Evolutionary conservation across 2,329 filamentous ascomycete genomes (phyloP).

Genomic region (Neobulgaria alba): DNA sequence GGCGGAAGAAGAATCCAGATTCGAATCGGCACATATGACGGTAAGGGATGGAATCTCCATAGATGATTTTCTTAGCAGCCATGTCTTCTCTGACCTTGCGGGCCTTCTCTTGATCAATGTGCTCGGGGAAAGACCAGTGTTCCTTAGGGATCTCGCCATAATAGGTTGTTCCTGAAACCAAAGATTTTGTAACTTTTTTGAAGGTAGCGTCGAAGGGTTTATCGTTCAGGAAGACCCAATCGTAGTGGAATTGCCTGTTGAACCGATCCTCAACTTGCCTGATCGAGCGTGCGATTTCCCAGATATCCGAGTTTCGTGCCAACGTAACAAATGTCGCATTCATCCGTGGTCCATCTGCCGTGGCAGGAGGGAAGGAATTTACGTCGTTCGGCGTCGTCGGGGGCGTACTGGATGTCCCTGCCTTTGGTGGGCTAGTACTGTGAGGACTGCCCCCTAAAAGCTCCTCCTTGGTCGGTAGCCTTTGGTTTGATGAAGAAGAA

Average conservation of each 20-base stretch:
- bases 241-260: slow-evolving; percentile 93
- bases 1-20: slow-evolving; percentile 98
- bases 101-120: slow-evolving; percentile 93
- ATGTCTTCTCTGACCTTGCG: slow-evolving; percentile 88
- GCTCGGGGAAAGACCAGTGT: slow-evolving; percentile 95
- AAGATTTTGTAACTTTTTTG: slow-evolving; percentile 79
- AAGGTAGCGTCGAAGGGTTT: slow-evolving; percentile 88
- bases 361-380: slow-evolving; percentile 32
- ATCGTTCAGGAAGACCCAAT: slow-evolving; percentile 99
- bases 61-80: slow-evolving; percentile 91
- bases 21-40: slow-evolving; percentile 99
- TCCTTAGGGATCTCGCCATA: slow-evolving; percentile 85
- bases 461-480: slow-evolving; percentile 24
- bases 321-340: slow-evolving; percentile 98
- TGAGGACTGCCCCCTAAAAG: slow-evolving; percentile 15
- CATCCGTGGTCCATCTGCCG: slow-evolving; percentile 63
- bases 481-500: slow-evolving; percentile 48
- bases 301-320: slow-evolving; percentile 85
- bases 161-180: slow-evolving; percentile 87
- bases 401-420: slow-evolving; percentile 13
- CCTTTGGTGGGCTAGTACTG: slow-evolving; percentile 14
- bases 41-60: slow-evolving; percentile 94
- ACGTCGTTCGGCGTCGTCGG: slow-evolving; percentile 15
- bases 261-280: slow-evolving; percentile 96
- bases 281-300: slow-evolving; percentile 95